A percentile compares a stretch with the other conserved stretches of the same genome.
Evolutionary conservation across 2,329 filamentous ascomycete species (phyloP).

Genomic region (Sordariomycetes sp.): DNA sequence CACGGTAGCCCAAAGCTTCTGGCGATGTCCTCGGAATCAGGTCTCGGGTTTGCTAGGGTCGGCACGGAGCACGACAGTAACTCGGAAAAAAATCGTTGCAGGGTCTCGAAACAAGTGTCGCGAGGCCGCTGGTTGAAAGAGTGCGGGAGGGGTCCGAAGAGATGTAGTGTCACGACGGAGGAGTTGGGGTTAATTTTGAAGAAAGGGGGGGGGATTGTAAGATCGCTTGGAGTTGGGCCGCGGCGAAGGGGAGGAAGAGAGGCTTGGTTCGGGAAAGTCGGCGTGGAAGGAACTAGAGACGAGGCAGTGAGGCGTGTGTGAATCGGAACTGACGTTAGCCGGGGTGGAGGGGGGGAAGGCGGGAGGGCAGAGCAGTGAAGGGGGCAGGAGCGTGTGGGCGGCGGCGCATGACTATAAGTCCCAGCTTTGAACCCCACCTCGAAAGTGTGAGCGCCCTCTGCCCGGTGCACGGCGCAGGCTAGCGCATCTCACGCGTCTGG

Average conservation of each 20-base stretch:
- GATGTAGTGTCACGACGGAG: not conserved
- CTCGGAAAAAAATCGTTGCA: not conserved
- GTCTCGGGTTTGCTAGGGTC: not conserved
- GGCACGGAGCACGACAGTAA: not conserved
- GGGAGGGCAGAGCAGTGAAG: not conserved
- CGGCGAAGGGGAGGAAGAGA: not conserved
- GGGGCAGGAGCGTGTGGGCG: not conserved
- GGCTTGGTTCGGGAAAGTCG: not conserved
- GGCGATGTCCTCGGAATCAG: not conserved
- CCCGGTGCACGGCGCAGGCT: not conserved
- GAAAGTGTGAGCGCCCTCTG: not conserved
- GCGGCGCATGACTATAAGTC: not conserved
- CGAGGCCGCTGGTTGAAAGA: not conserved
- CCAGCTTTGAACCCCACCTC: not conserved
- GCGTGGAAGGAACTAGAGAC: conserved; percentile 3
- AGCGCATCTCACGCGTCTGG: not conserved
- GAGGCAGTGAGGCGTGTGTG: not conserved
- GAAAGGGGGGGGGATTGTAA: not conserved
- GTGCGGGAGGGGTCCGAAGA: not conserved
- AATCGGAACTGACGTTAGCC: not conserved
- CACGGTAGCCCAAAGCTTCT: not conserved
- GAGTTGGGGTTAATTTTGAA: not conserved
- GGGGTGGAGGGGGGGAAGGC: not conserved
- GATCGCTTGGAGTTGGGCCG: not conserved
- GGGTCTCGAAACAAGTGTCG: not conserved